Percentiles rank a stretch among this genome's conserved stretches.
phyloP scores from a whole-genome alignment of 2,329 filamentous ascomycete species.

The Fusarium algeriense region DNA sequence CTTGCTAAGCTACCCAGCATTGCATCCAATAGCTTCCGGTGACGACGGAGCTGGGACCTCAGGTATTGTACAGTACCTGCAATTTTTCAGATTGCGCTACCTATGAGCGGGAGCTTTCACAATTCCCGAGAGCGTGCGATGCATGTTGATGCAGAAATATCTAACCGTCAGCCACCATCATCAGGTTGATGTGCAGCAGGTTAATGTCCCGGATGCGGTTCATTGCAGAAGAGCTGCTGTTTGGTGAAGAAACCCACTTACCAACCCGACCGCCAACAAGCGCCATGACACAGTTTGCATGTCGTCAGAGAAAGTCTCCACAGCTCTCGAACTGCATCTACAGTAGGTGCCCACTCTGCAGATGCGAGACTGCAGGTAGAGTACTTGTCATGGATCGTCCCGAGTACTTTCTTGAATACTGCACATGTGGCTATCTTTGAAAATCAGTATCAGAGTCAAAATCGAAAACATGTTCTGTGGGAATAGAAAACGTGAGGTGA shows the following conservation, averaged over 20 bases:
- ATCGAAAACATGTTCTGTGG: not conserved
- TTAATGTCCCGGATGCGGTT: conserved; percentile 33
- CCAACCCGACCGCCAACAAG: conserved; percentile 22
- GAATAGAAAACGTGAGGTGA: not conserved
- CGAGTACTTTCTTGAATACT: not conserved
- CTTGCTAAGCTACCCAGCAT: conserved; percentile 35
- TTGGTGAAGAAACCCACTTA: conserved; percentile 9
- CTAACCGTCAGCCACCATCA: conserved; percentile 3
- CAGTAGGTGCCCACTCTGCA: conserved; percentile 25
- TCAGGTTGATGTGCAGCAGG: not conserved
- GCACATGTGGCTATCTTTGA: conserved; percentile 2
- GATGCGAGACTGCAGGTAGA: conserved; percentile 5
- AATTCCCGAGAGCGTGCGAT: not conserved
- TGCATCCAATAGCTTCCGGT: conserved; percentile 31
- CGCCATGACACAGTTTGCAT: conserved; percentile 33
- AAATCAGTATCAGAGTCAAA: not conserved
- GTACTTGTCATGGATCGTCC: conserved; percentile 23
- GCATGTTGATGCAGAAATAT: not conserved
- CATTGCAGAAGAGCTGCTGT: conserved; percentile 19
- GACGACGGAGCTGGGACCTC: conserved; percentile 10
- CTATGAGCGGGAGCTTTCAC: not conserved
- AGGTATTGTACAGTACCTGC: not conserved
- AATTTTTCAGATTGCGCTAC: conserved; percentile 13
- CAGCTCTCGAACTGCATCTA: conserved; percentile 39
- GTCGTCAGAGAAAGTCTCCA: conserved; percentile 36